Base-by-base conservation (phyloP, 2,329 filamentous ascomycete genomes). In the Colletotrichum eremochloae region DNA sequence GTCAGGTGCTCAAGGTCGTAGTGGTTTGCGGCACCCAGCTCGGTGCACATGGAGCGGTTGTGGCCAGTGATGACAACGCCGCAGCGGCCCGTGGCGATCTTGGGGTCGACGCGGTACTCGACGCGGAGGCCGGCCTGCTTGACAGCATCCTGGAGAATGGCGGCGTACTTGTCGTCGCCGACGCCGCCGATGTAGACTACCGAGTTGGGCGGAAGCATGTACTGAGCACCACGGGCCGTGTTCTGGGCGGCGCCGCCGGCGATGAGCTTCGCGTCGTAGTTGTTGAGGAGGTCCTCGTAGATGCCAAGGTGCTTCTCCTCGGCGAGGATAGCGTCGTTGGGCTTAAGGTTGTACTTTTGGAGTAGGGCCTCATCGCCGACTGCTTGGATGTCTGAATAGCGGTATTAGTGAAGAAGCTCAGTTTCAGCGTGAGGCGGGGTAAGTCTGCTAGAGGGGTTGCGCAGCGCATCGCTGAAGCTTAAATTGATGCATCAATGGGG, bases 191-290 rank as follows among this genome's bases (percentile, higher is more conserved):
- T 90, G 89, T 94, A 99, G 82, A 97, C 91, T 80, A 97, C 94
- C 75, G 93, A 96, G 87, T 97, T 93, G 73, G 93, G 86, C 42
- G 94, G 91, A 69, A 99, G 94, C 76, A 98, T 91, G 88, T 99
- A 99, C 91, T 96, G 94, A 75, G 96, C 96, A 77, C 96, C 96
- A 80, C 96, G 92, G 77, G 96, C 96, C 66, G 95, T 97, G 90
- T 99, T 99, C 86, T 99, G 96, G 40, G 96, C 96, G 68, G 96
- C 96, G 80, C 96, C 96, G 76, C 96, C 96, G 67, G 96, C 95
- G 81, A 98, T 96, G 82, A 98, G 88, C 86, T 97, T 97, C 75
- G 96, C 96, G 78, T 96, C 91, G 85, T 92, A 94, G 89, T 96
- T 96, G 85, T 93, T 92, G 78, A 98, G 90, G 77, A 98, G 90